Evolutionary conservation across 2,329 filamentous ascomycete species (phyloP).

Genomic region (Cladophialophora psammophila): DNA sequence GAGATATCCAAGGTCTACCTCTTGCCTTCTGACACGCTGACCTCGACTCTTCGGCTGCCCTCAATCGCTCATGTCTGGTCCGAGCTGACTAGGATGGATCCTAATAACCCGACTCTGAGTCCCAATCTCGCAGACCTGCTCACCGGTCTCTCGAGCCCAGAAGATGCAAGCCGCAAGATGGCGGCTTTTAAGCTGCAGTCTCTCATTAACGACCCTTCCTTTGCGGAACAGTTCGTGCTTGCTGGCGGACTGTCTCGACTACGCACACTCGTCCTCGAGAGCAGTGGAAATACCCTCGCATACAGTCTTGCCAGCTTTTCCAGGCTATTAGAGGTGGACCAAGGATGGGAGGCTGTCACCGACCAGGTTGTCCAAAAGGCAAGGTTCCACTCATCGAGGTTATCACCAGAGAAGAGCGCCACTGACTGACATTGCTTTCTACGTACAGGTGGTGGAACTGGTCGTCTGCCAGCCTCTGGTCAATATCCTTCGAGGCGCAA

Average conservation of each 20-base stretch:
- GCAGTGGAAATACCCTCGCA: slow-evolving; percentile 91
- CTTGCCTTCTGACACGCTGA: slow-evolving; percentile 25
- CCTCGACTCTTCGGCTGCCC: slow-evolving; percentile 8
- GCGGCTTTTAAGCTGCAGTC: slow-evolving; percentile 97
- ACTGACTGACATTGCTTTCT: slow-evolving; percentile 6
- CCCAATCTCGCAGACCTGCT: slow-evolving; percentile 64
- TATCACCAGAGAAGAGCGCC: neutral
- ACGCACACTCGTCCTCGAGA: slow-evolving; percentile 80
- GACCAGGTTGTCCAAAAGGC: slow-evolving; percentile 63
- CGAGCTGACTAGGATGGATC: slow-evolving; percentile 31
- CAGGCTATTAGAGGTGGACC: slow-evolving; percentile 89
- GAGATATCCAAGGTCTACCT: slow-evolving; percentile 17
- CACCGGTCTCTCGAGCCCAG: slow-evolving; percentile 65
- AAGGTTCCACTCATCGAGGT: slow-evolving; percentile 13
- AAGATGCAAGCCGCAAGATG: slow-evolving; percentile 97
- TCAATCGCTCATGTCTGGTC: slow-evolving; percentile 24
- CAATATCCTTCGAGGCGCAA: slow-evolving; percentile 94
- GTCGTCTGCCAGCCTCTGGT: slow-evolving; percentile 95
- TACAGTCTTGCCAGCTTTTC: slow-evolving; percentile 92
- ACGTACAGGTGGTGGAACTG: slow-evolving; percentile 76
- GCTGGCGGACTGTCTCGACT: slow-evolving; percentile 84
- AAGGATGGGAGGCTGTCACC: slow-evolving; percentile 83
- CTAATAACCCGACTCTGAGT: slow-evolving; percentile 31
- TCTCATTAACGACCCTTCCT: slow-evolving; percentile 93
- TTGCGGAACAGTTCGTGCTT: slow-evolving; percentile 94